Percentiles rank a stretch among this genome's conserved stretches.
phyloP scores from a whole-genome alignment of 176 grass and related monocot species.

The bread wheat (Triticum aestivum) region DNA sequence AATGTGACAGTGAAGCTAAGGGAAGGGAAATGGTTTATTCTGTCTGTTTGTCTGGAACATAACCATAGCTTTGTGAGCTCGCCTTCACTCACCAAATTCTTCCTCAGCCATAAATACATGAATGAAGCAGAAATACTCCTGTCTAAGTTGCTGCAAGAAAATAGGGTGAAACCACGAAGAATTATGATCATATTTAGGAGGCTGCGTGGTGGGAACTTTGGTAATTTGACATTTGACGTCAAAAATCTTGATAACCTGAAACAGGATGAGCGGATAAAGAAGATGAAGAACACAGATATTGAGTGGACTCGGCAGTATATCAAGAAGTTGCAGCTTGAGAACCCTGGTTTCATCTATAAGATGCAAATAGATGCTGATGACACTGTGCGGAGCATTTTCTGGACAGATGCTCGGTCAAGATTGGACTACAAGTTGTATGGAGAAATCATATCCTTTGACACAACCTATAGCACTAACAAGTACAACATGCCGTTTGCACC shows the following conservation, averaged over 20 bases:
- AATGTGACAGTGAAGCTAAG: background rate
- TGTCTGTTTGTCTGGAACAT: background rate
- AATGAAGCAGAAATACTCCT: background rate
- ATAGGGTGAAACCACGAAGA: background rate
- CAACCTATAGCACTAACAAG: background rate
- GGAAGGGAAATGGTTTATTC: background rate
- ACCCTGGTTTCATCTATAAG: constrained; percentile 10
- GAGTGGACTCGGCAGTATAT: background rate
- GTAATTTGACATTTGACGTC: too few relatives aligned
- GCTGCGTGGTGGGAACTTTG: background rate
- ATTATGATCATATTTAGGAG: constrained; percentile 25
- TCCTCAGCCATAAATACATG: background rate
- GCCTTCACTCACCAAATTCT: constrained; percentile 1
- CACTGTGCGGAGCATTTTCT: constrained; percentile 15
- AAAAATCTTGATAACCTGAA: background rate
- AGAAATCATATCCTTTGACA: constrained; percentile 21
- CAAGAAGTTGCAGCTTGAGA: background rate
- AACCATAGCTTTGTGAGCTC: constrained; percentile 7
- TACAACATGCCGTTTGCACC: background rate
- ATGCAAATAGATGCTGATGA: background rate
- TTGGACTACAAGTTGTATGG: constrained; percentile 26
- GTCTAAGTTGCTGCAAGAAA: constrained; percentile 13
- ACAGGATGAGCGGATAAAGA: background rate
- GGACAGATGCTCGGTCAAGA: constrained; percentile 2
- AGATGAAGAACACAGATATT: constrained; percentile 14